phyloP scores from a whole-genome alignment of 2,329 filamentous ascomycete genomes.

The Harringtonia lauricola region DNA sequence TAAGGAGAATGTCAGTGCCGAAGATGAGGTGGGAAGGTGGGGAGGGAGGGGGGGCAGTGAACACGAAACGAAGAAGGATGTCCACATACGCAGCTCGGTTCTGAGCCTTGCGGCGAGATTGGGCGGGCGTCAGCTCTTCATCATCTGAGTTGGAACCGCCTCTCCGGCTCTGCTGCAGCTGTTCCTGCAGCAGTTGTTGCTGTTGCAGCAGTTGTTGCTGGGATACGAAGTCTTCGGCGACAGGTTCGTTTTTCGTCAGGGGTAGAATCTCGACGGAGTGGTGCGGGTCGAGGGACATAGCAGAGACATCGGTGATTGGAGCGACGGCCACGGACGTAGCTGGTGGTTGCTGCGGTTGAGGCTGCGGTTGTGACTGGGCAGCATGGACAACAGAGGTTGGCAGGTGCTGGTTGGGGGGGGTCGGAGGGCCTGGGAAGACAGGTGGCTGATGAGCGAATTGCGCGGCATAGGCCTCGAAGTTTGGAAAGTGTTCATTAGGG shows the following conservation, averaged over 20 bases:
- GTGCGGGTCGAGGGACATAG: conserved; percentile 11
- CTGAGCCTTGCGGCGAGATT: conserved; percentile 48
- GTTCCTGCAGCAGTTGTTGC: too few relatives aligned
- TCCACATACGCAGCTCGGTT: conserved; percentile 48
- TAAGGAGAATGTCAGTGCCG: neutral
- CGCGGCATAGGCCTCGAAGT: conserved; percentile 32
- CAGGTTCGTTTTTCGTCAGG: conserved; percentile 27
- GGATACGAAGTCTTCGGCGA: conserved; percentile 17
- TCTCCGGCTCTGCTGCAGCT: too few relatives aligned
- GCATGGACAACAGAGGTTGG: conserved; percentile 14
- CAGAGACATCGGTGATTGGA: neutral
- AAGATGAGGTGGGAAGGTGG: neutral
- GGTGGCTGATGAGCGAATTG: conserved; percentile 25
- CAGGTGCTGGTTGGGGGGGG: conserved; percentile 33
- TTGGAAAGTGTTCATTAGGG: conserved; percentile 35
- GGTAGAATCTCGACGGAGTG: conserved; percentile 20
- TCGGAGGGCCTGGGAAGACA: conserved; percentile 36
- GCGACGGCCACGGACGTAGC: conserved; percentile 9
- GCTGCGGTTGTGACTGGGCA: conserved; percentile 17
- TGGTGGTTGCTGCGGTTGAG: conserved; percentile 15
- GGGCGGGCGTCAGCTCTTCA: conserved; percentile 42
- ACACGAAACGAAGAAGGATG: neutral
- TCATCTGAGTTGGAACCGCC: conserved; percentile 44
- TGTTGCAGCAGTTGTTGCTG: conserved; percentile 13
- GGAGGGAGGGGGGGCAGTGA: neutral